Base-by-base conservation (phyloP, 805 yeast species). In the Ogataea pini region DNA sequence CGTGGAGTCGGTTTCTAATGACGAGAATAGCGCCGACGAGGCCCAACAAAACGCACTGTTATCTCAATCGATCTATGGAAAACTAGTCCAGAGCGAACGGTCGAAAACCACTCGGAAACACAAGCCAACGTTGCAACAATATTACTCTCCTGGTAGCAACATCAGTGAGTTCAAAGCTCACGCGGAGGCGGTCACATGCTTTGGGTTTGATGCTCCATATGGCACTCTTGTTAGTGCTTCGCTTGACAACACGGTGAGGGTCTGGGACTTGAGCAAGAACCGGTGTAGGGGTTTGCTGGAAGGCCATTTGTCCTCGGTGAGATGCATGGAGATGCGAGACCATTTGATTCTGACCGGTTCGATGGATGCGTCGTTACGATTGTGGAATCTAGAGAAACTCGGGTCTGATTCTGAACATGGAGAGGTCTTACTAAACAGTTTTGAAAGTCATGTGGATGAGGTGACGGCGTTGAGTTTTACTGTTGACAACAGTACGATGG, bases 171-270 rank as follows among this genome's bases (percentile, higher is more conserved):
- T 83, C 37, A 61, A 71, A 13, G 82, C 82, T 1, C 88, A 83
- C 58, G 72, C 71, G 3, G 79, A 75, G 37, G 54, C 78, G 2
- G 70, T 86, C 18, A 75, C 80, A 1, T 73, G 81, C 28, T 61
- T 86, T 49, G 90, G 83, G 54, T 85, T 86, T 61, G 89, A 85
- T 60, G 71, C 77, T 19, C 92, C 92, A 12, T 86, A 83, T 65
- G 91, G 90, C 2, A 81, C 82, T 1, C 57, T 89, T 64, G 91
- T 89, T 1, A 78, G 91, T 13, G 89, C 96, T 0, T 80, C 89
- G 10, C 68, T 81, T 56, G 96, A 89, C 62, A 87, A 84, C 61
- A 79, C 86, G 0, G 85, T 89, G 3, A 76, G 85, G 54, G 86
- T 90, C 4, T 90, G 96, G 96, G 96, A 90, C 69, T 65, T 86